Evolutionary conservation across 768 basidiomycete species (phyloP).

Genomic region (Tricholoma flavovirens): DNA sequence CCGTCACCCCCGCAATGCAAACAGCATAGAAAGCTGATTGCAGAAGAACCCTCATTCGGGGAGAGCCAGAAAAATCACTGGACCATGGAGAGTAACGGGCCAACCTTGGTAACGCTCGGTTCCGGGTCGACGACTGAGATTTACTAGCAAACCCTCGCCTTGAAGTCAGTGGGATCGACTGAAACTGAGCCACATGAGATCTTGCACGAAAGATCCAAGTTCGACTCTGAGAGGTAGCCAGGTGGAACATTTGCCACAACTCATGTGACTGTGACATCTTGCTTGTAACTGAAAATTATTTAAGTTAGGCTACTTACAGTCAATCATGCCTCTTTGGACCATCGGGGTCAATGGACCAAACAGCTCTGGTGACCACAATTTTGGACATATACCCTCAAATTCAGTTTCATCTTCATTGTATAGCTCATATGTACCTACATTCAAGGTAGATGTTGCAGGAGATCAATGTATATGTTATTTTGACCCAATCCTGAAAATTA

Average conservation of each 20-base stretch:
- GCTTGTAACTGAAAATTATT: too few species aligned
- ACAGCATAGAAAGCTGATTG: slow-evolving; percentile 34
- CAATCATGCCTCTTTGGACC: too few species aligned
- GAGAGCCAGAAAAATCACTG: slow-evolving; percentile 28
- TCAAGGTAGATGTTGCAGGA: too few species aligned
- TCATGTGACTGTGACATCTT: too few species aligned
- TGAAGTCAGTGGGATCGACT: background rate
- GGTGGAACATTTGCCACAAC: background rate
- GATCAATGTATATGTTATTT: too few species aligned
- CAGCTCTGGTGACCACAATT: too few species aligned
- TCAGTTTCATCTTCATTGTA: too few species aligned
- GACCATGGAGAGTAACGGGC: slow-evolving; percentile 38
- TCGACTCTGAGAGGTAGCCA: background rate
- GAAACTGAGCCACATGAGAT: background rate
- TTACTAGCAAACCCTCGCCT: background rate
- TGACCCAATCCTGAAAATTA: too few species aligned
- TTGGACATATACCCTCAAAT: too few species aligned
- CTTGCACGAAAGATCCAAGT: background rate
- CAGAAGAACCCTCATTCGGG: slow-evolving; percentile 24
- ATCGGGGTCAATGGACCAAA: too few species aligned
- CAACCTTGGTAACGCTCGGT: background rate
- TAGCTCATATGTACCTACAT: too few species aligned
- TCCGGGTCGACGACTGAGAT: background rate
- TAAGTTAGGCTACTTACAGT: too few species aligned
- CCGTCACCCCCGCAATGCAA: slow-evolving; percentile 25